Conservation (phyloP, 2,329 filamentous ascomycete species). For the Rhinocladiella similis region DNA sequence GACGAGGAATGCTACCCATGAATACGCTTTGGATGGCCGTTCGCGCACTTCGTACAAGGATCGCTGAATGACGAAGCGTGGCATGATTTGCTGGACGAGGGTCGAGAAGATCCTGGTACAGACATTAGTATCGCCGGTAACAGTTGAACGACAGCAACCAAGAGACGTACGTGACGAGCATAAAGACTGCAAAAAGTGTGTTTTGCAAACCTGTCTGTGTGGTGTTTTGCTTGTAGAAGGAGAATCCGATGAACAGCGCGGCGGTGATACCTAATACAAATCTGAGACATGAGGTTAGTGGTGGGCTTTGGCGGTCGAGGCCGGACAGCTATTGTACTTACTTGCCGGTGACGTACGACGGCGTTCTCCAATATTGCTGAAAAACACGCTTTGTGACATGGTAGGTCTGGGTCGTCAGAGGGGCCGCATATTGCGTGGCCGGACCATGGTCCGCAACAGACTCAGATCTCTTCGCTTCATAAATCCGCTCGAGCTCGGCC, state of each 20-base stretch:
- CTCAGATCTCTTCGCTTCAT: constrained; percentile 48
- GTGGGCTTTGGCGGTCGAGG: too few relatives aligned
- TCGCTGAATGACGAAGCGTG: constrained; percentile 69
- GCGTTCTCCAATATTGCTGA: constrained; percentile 83
- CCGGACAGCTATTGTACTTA: constrained; percentile 42
- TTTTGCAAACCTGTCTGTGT: constrained; percentile 68
- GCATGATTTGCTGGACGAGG: constrained; percentile 46
- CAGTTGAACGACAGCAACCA: not conserved
- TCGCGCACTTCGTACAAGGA: constrained; percentile 69
- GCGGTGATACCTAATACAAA: constrained; percentile 55
- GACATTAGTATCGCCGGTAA: not conserved
- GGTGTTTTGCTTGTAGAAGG: constrained; percentile 69
- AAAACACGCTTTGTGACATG: constrained; percentile 74
- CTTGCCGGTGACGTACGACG: constrained; percentile 64
- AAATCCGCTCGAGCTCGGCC: constrained; percentile 59
- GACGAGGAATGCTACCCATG: constrained; percentile 69
- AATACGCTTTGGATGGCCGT: constrained; percentile 70
- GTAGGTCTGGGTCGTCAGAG: constrained; percentile 65
- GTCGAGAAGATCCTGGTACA: constrained; percentile 51
- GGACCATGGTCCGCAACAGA: constrained; percentile 40
- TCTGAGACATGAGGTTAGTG: constrained; percentile 50
- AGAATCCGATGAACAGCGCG: constrained; percentile 50
- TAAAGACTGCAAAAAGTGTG: constrained; percentile 69
- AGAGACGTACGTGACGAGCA: constrained; percentile 55
- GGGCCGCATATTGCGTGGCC: constrained; percentile 71